phyloP scores from a whole-genome alignment of 305 asterid genomes.

The Plantago rigida region DNA sequence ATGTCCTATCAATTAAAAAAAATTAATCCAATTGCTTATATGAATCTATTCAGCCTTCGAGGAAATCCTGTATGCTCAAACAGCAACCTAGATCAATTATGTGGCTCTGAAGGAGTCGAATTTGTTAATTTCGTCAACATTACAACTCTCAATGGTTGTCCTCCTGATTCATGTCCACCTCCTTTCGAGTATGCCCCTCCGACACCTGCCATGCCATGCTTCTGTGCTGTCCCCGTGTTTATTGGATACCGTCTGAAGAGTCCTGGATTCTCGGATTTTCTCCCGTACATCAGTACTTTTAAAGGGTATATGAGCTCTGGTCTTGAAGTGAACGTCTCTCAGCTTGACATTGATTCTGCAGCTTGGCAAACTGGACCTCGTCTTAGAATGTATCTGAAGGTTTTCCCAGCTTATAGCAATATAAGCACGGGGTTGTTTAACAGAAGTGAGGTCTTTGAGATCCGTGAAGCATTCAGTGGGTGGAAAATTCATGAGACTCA shows the following conservation, averaged over 20 bases:
- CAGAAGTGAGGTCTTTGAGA: conserved; percentile 49
- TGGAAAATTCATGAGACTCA: conserved; percentile 50
- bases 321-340: conserved; percentile 36
- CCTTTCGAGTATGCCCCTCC: conserved; percentile 43
- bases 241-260: conserved; percentile 75
- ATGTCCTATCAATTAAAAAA: neutral
- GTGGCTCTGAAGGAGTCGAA: conserved; percentile 38
- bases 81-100: conserved; percentile 32
- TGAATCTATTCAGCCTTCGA: conserved; percentile 50
- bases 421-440: conserved; percentile 32
- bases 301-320: conserved; percentile 37
- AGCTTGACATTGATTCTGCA: conserved; percentile 44
- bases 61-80: conserved; percentile 71
- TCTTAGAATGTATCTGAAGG: conserved; percentile 50
- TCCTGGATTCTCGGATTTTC: conserved; percentile 56
- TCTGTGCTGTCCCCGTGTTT: conserved; percentile 68
- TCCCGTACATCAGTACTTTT: conserved; percentile 36
- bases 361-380: conserved; percentile 61
- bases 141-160: conserved; percentile 38
- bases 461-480: conserved; percentile 44
- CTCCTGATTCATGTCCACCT: conserved; percentile 42
- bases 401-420: conserved; percentile 41
- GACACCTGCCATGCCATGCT: conserved; percentile 42
- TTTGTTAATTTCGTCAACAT: conserved; percentile 27
- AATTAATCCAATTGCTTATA: conserved; percentile 1